These are phyloP conservation scores for Pichia sp. DNA, from an alignment of 1,139 yeast genomes.

Conservation along the genomic window DNA sequence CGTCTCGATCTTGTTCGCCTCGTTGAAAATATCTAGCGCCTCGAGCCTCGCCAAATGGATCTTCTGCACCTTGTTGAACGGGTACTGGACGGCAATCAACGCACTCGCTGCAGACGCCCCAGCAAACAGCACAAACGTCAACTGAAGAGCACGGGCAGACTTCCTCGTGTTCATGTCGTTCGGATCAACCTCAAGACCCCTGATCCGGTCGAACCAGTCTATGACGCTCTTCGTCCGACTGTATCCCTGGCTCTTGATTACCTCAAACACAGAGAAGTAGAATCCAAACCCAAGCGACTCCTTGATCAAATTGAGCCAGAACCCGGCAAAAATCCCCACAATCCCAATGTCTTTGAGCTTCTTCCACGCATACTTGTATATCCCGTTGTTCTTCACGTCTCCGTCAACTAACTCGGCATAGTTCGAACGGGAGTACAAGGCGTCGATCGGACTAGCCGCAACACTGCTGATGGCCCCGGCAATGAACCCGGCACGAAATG, in stretches of 20 bases:
- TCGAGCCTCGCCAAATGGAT: conserved; percentile 76
- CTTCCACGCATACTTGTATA: conserved; percentile 71
- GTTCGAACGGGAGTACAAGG: conserved; percentile 76
- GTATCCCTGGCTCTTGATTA: conserved; percentile 67
- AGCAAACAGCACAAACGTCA: conserved; percentile 73
- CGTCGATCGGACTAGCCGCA: conserved; percentile 95
- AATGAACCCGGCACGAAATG: conserved; percentile 74
- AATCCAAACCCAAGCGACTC: conserved; percentile 85
- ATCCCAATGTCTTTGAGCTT: conserved; percentile 72
- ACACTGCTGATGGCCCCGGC: conserved; percentile 86
- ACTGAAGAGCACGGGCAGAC: conserved; percentile 44
- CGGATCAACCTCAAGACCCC: conserved; percentile 28
- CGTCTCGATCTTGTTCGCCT: conserved; percentile 33
- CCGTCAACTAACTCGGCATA: conserved; percentile 70
- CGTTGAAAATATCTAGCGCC: conserved; percentile 65
- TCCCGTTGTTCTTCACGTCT: conserved; percentile 45
- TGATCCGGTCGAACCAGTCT: conserved; percentile 20
- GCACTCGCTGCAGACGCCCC: conserved; percentile 86
- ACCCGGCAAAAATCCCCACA: conserved; percentile 87
- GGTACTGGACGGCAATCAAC: conserved; percentile 75
- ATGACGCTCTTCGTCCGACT: conserved; percentile 39
- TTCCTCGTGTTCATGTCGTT: conserved; percentile 40
- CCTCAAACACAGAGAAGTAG: conserved; percentile 80
- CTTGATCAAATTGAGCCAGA: conserved; percentile 66
- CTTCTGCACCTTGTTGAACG: conserved; percentile 73